These are phyloP conservation scores for Salvia rosmarinus DNA, from an alignment of 257 asterid genomes.

Conservation along the genomic window DNA sequence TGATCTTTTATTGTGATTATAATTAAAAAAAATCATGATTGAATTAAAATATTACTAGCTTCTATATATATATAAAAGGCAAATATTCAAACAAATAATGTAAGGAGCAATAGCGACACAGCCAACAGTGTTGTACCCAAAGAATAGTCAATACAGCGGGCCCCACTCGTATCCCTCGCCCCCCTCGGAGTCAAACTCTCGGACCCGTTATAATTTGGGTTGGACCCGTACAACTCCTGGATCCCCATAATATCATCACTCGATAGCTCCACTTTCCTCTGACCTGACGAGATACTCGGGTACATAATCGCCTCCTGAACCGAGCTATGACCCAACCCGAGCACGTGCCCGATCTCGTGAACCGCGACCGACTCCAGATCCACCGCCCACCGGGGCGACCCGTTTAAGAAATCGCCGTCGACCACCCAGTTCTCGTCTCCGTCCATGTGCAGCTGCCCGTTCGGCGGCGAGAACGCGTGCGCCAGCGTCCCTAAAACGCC, in stretches of 20 bases:
- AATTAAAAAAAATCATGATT: no score
- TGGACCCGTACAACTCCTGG: conserved; percentile 73
- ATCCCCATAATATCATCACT: conserved; percentile 68
- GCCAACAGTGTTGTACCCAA: no score
- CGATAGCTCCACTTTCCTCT: conserved; percentile 66
- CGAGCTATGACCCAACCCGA: conserved; percentile 92
- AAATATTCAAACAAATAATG: no score
- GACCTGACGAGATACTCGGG: conserved; percentile 65
- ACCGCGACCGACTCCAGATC: conserved; percentile 92
- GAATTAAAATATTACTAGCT: no score
- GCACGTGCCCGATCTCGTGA: conserved; percentile 88
- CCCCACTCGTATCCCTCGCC: conserved; percentile 48
- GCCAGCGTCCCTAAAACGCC: conserved; percentile 84
- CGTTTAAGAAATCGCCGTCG: conserved; percentile 52
- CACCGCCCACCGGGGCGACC: conserved; percentile 54
- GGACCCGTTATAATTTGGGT: conserved; percentile 64
- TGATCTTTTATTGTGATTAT: no score
- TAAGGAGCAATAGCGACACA: no score
- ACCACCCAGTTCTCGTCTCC: conserved; percentile 82
- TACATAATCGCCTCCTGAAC: conserved; percentile 78
- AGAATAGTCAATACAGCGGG: no score
- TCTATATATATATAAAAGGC: no score
- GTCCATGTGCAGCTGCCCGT: conserved; percentile 72
- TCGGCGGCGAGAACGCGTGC: conserved; percentile 89
- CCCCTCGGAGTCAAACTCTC: conserved; percentile 38